Evolutionary conservation across 768 basidiomycete species (phyloP).

Genomic region (Candolleomyces efflorescens): DNA sequence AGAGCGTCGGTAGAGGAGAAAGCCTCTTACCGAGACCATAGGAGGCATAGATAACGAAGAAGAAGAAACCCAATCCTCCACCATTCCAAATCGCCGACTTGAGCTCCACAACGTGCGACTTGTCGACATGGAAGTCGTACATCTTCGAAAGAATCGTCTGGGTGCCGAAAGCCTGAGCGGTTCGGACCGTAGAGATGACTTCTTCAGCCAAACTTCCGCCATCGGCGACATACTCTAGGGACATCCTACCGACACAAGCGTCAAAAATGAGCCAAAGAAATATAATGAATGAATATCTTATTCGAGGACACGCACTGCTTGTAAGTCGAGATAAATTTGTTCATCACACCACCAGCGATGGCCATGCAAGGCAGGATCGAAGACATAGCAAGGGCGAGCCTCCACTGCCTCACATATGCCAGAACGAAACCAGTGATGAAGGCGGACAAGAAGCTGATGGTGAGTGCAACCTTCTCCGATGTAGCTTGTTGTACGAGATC

Average conservation of each 20-base stretch:
- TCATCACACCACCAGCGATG: conserved; percentile 59
- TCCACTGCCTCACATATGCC: conserved; percentile 59
- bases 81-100: conserved; percentile 50
- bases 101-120: conserved; percentile 40
- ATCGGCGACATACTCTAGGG: conserved; percentile 62
- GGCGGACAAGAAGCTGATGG: conserved; percentile 47
- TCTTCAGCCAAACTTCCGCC: conserved; percentile 79
- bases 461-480: conserved; percentile 71
- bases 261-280: no score
- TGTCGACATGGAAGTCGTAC: conserved; percentile 54
- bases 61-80: conserved; percentile 56
- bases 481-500: conserved; percentile 80
- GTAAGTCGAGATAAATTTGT: conserved; percentile 46
- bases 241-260: conserved; percentile 43
- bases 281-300: no score
- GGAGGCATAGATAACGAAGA: conserved; percentile 65
- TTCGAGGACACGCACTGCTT: conserved; percentile 41
- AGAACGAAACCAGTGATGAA: conserved; percentile 72
- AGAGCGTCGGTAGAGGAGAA: no score
- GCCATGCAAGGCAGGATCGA: conserved; percentile 71
- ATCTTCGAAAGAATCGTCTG: conserved; percentile 50
- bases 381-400: conserved; percentile 67
- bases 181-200: conserved; percentile 76
- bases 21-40: conserved; percentile 25
- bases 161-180: conserved; percentile 78